phyloP scores from a whole-genome alignment of 768 basidiomycete species.

The Tylopilus subfusipes region DNA sequence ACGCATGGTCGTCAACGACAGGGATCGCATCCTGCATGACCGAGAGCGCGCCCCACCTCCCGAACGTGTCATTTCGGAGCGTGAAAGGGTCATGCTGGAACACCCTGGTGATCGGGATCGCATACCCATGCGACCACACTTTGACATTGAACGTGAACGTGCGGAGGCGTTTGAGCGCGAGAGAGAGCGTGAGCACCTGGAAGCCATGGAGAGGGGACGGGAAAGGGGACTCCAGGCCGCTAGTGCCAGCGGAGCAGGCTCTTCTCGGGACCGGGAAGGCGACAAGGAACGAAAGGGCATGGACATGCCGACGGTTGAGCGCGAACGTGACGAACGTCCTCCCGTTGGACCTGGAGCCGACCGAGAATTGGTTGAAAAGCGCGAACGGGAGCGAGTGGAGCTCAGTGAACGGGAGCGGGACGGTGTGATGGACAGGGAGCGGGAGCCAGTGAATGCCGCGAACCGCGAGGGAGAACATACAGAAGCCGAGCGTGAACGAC shows the following conservation, averaged over 20 bases:
- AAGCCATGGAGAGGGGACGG: slow-evolving; percentile 30
- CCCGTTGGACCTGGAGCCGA: slow-evolving; percentile 16
- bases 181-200: slow-evolving; percentile 31
- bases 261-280: slow-evolving; percentile 22
- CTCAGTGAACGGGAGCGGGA: slow-evolving; percentile 21
- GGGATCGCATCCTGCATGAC: slow-evolving; percentile 24
- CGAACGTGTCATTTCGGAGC: slow-evolving; percentile 20
- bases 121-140: slow-evolving; percentile 18
- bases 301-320: slow-evolving; percentile 17
- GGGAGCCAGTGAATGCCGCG: slow-evolving; percentile 13
- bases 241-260: not conserved
- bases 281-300: slow-evolving; percentile 21
- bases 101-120: slow-evolving; percentile 27
- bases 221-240: slow-evolving; percentile 24
- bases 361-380: slow-evolving; percentile 22
- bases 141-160: slow-evolving; percentile 27
- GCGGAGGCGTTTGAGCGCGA: slow-evolving; percentile 33
- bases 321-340: slow-evolving; percentile 22
- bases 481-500: slow-evolving; percentile 27
- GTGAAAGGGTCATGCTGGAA: slow-evolving; percentile 21
- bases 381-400: slow-evolving; percentile 30
- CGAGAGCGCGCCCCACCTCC: slow-evolving; percentile 19
- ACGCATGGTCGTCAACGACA: slow-evolving; percentile 21
- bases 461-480: slow-evolving; percentile 21
- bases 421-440: slow-evolving; percentile 14